Percentiles rank a stretch among this genome's conserved stretches.
These are phyloP conservation scores for Colletotrichum tabaci DNA, from an alignment of 2,329 filamentous ascomycete species.

Conservation along the genomic window DNA sequence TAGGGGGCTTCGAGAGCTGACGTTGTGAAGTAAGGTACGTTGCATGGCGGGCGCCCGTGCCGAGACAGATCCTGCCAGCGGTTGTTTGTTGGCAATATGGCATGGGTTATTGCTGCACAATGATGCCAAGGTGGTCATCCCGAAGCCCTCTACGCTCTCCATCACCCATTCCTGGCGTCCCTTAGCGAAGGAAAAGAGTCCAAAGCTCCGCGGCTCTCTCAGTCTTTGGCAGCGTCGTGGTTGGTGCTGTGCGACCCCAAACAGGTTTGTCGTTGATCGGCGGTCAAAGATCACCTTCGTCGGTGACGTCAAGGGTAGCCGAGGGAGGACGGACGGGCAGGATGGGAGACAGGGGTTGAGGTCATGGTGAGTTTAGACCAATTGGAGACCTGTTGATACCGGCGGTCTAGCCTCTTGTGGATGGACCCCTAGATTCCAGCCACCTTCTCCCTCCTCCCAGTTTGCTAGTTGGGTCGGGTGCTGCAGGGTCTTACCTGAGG, in stretches of 20 bases:
- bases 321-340: not conserved
- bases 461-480: not conserved
- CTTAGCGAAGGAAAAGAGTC: not conserved
- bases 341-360: conserved; percentile 1
- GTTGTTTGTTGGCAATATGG: conserved; percentile 23
- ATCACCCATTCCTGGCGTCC: not conserved
- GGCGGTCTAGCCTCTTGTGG: conserved; percentile 18
- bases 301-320: conserved; percentile 34
- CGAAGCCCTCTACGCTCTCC: not conserved
- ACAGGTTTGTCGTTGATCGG: conserved; percentile 39
- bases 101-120: conserved; percentile 34
- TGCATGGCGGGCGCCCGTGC: conserved; percentile 15
- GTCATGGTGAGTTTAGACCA: not conserved
- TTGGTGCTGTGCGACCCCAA: conserved; percentile 30
- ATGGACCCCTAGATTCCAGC: conserved; percentile 40
- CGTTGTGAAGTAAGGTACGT: conserved; percentile 7
- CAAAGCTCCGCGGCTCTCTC: not conserved
- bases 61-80: conserved; percentile 34
- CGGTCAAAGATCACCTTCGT: conserved; percentile 28
- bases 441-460: too few species aligned
- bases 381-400: conserved; percentile 15
- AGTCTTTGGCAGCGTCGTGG: not conserved
- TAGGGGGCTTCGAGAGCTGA: not conserved
- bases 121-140: conserved; percentile 39
- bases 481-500: conserved; percentile 36